Evolutionary conservation across 495 filamentous ascomycete species (phyloP).

Genomic region (Aspergillus sparsus): DNA sequence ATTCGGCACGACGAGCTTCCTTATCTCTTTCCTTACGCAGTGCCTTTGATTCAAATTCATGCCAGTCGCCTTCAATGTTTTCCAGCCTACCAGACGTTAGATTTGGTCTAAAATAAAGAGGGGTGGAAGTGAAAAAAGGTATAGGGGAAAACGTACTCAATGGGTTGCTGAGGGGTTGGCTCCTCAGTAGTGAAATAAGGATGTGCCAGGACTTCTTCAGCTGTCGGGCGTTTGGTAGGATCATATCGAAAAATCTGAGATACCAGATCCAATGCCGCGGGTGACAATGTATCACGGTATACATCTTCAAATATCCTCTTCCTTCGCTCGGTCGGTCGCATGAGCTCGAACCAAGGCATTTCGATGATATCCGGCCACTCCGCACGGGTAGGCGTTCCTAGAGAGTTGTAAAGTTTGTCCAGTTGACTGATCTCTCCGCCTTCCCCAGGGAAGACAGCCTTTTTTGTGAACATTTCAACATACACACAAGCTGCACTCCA

Average conservation of each 20-base stretch:
- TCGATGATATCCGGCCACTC: slow-evolving; percentile 88
- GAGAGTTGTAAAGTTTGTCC: slow-evolving; percentile 89
- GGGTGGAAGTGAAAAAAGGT: not conserved
- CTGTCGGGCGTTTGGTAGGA: slow-evolving; percentile 79
- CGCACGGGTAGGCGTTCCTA: slow-evolving; percentile 80
- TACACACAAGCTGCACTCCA: slow-evolving; percentile 98
- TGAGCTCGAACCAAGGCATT: slow-evolving; percentile 94
- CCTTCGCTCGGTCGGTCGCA: slow-evolving; percentile 72
- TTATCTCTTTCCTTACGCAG: slow-evolving; percentile 87
- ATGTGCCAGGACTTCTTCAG: slow-evolving; percentile 83
- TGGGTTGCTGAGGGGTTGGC: slow-evolving; percentile 72
- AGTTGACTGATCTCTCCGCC: slow-evolving; percentile 93
- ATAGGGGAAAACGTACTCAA: slow-evolving; percentile 64
- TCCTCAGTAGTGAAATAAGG: slow-evolving; percentile 86
- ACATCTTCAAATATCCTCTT: slow-evolving; percentile 80
- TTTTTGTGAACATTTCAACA: slow-evolving; percentile 93
- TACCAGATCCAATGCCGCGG: slow-evolving; percentile 81
- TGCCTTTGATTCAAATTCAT: slow-evolving; percentile 98
- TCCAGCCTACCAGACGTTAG: slow-evolving; percentile 60
- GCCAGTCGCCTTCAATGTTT: slow-evolving; percentile 92
- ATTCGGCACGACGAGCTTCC: slow-evolving; percentile 65
- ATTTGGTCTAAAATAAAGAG: slow-evolving; percentile 10
- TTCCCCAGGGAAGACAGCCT: slow-evolving; percentile 94
- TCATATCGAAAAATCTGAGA: slow-evolving; percentile 83
- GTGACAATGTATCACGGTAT: slow-evolving; percentile 70